Percentiles rank a stretch among this genome's conserved stretches.
Evolutionary conservation across 148 eudicot species (phyloP).

Genomic region (Rhododendron henanense): DNA sequence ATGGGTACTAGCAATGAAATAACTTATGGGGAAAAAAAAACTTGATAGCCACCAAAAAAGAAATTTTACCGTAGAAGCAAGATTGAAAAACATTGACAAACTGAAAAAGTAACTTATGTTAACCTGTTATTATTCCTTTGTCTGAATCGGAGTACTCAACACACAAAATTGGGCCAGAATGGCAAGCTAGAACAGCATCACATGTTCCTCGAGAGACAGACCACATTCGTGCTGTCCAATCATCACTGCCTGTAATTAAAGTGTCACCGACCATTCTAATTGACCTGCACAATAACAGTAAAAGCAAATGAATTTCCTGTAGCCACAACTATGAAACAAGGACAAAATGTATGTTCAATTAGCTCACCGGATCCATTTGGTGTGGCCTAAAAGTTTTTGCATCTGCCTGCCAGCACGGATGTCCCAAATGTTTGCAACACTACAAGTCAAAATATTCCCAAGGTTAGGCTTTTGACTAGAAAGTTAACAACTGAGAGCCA

Average conservation of each 20-base stretch:
- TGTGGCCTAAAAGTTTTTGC: slow-evolving; percentile 89
- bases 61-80: not conserved
- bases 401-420: slow-evolving; percentile 89
- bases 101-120: not conserved
- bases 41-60: not conserved
- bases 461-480: slow-evolving; percentile 7
- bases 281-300: slow-evolving; percentile 38
- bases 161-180: slow-evolving; percentile 72
- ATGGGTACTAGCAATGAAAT: not conserved
- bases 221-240: slow-evolving; percentile 98
- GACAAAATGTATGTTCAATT: not conserved
- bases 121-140: slow-evolving; percentile 81
- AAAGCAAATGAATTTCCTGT: not conserved
- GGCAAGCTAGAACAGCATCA: slow-evolving; percentile 91
- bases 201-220: slow-evolving; percentile 92
- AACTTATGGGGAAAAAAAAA: not conserved
- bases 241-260: slow-evolving; percentile 86
- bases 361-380: slow-evolving; percentile 69
- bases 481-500: slow-evolving; percentile 12
- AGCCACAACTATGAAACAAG: slow-evolving; percentile 2
- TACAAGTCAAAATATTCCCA: slow-evolving; percentile 10
- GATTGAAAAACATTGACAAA: not conserved
- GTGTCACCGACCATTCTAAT: slow-evolving; percentile 94
- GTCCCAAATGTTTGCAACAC: slow-evolving; percentile 85
- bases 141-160: slow-evolving; percentile 82